Evolutionary conservation across 768 basidiomycete genomes (phyloP).

Genomic region (Boletus coccyginus): DNA sequence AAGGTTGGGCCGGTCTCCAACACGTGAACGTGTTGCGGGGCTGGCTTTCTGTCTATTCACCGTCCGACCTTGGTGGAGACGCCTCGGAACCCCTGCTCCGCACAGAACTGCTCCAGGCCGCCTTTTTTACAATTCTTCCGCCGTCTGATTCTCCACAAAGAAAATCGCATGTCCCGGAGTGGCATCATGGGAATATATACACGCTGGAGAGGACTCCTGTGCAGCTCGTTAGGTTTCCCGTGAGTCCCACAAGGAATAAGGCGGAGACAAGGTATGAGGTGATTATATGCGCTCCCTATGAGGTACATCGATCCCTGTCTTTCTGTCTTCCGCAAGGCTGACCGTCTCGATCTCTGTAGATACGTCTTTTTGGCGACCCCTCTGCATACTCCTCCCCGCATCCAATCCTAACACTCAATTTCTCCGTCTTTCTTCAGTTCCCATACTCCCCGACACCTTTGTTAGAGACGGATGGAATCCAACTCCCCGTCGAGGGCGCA

Average conservation of each 20-base stretch:
- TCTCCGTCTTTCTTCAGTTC: conserved; percentile 45
- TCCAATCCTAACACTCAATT: conserved; percentile 56
- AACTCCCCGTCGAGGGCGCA: not conserved
- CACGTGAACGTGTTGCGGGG: conserved; percentile 72
- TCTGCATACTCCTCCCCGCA: conserved; percentile 34
- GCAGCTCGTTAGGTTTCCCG: conserved; percentile 50
- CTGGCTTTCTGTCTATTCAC: conserved; percentile 56
- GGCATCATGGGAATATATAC: conserved; percentile 91
- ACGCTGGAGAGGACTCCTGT: conserved; percentile 51
- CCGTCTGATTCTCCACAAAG: conserved; percentile 29
- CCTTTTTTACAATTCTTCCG: conserved; percentile 73
- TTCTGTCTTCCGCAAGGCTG: not conserved
- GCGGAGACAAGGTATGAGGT: conserved; percentile 58
- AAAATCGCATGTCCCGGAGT: conserved; percentile 39
- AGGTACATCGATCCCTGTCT: conserved; percentile 41
- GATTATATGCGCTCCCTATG: conserved; percentile 80
- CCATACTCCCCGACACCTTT: not conserved
- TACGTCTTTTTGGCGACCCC: conserved; percentile 83
- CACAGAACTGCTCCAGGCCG: conserved; percentile 64
- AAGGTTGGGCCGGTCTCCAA: conserved; percentile 88
- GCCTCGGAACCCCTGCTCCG: conserved; percentile 44
- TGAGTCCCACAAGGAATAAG: conserved; percentile 34
- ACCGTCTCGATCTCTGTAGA: conserved; percentile 40
- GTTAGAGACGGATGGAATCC: not conserved
- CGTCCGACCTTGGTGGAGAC: conserved; percentile 15